Conservation (phyloP, 306 rosid species). For the Prunus fruticosa region DNA sequence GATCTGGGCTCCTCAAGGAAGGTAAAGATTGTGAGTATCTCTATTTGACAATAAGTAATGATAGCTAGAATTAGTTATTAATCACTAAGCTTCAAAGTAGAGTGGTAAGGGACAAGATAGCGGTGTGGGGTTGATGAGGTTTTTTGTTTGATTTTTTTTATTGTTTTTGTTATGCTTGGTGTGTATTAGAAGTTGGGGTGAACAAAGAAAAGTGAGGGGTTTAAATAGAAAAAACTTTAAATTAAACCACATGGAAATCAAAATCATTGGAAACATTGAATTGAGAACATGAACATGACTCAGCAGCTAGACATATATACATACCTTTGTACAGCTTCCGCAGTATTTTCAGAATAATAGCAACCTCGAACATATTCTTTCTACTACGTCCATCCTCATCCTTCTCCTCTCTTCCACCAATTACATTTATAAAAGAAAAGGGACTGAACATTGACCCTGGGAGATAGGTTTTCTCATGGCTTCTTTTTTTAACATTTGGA, state of each 20-base stretch:
- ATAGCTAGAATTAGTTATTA: too few relatives aligned
- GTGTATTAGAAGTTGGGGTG: too few relatives aligned
- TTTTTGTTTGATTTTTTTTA: too few relatives aligned
- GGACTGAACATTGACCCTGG: constrained; percentile 63
- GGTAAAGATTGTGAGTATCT: too few relatives aligned
- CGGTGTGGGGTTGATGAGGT: too few relatives aligned
- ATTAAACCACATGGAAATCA: neutral
- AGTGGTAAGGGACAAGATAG: too few relatives aligned
- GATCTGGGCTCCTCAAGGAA: too few relatives aligned
- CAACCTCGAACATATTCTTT: constrained; percentile 69
- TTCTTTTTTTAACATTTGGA: constrained; percentile 43
- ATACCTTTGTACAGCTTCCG: constrained; percentile 50
- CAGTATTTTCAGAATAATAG: constrained; percentile 48
- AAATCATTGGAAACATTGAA: neutral
- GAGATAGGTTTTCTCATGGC: constrained; percentile 49
- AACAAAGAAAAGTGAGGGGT: too few relatives aligned
- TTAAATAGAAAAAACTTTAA: too few relatives aligned
- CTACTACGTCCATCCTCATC: constrained; percentile 66
- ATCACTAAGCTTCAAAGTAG: too few relatives aligned
- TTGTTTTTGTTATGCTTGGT: too few relatives aligned
- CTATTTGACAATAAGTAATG: too few relatives aligned
- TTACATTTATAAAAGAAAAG: constrained; percentile 65
- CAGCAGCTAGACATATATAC: constrained; percentile 1
- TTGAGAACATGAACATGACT: neutral
- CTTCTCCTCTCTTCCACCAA: constrained; percentile 65